Base-by-base conservation (phyloP, 1,284 basidiomycete species). In the Cutaneotrichosporon spelunceum region DNA sequence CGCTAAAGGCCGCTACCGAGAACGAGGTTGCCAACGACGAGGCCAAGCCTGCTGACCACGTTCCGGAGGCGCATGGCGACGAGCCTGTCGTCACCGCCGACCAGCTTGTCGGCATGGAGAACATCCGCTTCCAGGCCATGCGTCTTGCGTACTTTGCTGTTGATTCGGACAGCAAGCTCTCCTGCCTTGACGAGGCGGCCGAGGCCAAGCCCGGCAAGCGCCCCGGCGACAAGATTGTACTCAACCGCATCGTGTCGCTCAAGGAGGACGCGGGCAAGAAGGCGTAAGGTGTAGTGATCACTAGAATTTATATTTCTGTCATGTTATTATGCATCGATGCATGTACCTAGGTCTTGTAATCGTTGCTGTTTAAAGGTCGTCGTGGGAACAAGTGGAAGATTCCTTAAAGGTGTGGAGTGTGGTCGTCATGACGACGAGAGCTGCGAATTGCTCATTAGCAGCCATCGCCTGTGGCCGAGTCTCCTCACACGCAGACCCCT, bases 111-210 rank as follows among this genome's bases (percentile, higher is more conserved):
- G 95, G 96, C 23, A 88, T 90, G 76, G 96, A 99, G 78, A 90
- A 88, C 75, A 86, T 99, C 56, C 84, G 96, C 52, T 99, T 99
- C 86, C 96, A 99, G 80, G 96, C 91, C 21, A 84, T 99, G 79
- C 87, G 96, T 21, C 88, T 96, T 53, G 96, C 90, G 3, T 99
- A 98, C 82, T 99, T 99, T 76, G 86, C 91, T 11, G 82, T 98
- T 34, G 96, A 99, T 78, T 88, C 87, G 74, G 92, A 96, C 70
- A 82, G 90, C 48, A 83, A 83, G 56, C 71, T 93, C 42, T 84
- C 82, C 21, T 85, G 82, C 64, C 76, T 93, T 42, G 83, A 86
- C 26, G 85, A 88, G 64, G 76, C 77, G 1, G 82, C 81, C 10
- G 80, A 79, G 4, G 77, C 72, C n/a, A 68, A 68, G 60, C 63